Percentiles rank a stretch among this genome's conserved stretches.
These are phyloP conservation scores for Fraxinus nigra DNA, from an alignment of 305 asterid genomes.

Conservation along the genomic window DNA sequence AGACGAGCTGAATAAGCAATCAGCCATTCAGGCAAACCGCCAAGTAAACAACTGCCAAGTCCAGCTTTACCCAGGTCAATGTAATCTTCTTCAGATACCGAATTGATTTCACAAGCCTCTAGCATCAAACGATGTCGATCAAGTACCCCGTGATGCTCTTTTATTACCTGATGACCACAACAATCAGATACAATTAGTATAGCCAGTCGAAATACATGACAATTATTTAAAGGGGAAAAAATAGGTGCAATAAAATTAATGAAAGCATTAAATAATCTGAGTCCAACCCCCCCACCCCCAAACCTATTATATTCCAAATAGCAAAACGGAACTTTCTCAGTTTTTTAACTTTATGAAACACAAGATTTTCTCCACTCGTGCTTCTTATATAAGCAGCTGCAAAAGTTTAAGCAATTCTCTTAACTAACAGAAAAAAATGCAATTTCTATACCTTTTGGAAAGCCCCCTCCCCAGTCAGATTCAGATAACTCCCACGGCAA, in stretches of 20 bases:
- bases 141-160: slow-evolving; percentile 84
- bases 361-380: background rate
- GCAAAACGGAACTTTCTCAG: background rate
- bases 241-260: background rate
- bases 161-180: slow-evolving; percentile 62
- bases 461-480: slow-evolving; percentile 97
- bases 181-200: slow-evolving; percentile 16
- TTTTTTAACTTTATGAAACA: background rate
- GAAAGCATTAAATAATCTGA: background rate
- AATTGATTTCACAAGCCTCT: slow-evolving; percentile 90
- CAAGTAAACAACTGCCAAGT: slow-evolving; percentile 97
- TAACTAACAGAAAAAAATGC: slow-evolving; percentile 12
- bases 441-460: slow-evolving; percentile 66
- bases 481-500: slow-evolving; percentile 97
- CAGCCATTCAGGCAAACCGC: slow-evolving; percentile 96
- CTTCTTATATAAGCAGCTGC: background rate
- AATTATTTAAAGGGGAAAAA: slow-evolving; percentile 9
- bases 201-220: slow-evolving; percentile 9
- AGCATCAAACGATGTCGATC: slow-evolving; percentile 73
- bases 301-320: background rate
- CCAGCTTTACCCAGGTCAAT: slow-evolving; percentile 94
- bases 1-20: slow-evolving; percentile 88
- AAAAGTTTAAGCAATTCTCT: background rate
- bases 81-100: slow-evolving; percentile 90
- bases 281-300: background rate